Conservation (phyloP, 345 rosid species). For the Syzygium aromaticum region DNA sequence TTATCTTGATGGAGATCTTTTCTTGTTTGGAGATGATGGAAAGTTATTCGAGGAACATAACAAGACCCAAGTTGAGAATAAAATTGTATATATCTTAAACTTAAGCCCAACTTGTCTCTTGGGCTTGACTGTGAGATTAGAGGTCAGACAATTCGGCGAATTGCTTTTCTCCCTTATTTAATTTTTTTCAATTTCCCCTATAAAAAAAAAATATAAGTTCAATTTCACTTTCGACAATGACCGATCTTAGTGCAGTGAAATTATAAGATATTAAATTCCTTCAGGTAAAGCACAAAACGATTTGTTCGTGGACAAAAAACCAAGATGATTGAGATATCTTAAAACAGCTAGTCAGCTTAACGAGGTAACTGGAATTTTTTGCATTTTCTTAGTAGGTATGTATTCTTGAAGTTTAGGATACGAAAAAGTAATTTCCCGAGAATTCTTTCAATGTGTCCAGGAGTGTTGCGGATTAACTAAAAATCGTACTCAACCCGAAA, state of each 20-base stretch:
- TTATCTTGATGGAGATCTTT: background rate
- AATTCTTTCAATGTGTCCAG: background rate
- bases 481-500: background rate
- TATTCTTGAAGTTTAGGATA: background rate
- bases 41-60: background rate
- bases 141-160: background rate
- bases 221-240: background rate
- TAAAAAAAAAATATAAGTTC: background rate
- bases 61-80: background rate
- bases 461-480: background rate
- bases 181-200: background rate
- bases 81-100: background rate
- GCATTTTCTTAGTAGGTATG: background rate
- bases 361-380: background rate
- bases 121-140: background rate
- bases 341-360: background rate
- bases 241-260: background rate
- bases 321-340: background rate
- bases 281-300: background rate
- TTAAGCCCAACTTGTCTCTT: background rate
- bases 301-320: background rate
- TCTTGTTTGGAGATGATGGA: background rate
- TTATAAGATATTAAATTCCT: background rate
- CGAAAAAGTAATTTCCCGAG: background rate
- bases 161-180: background rate